These are phyloP conservation scores for Podaxis rugospora DNA, from an alignment of 768 basidiomycete species.

Conservation along the genomic window DNA sequence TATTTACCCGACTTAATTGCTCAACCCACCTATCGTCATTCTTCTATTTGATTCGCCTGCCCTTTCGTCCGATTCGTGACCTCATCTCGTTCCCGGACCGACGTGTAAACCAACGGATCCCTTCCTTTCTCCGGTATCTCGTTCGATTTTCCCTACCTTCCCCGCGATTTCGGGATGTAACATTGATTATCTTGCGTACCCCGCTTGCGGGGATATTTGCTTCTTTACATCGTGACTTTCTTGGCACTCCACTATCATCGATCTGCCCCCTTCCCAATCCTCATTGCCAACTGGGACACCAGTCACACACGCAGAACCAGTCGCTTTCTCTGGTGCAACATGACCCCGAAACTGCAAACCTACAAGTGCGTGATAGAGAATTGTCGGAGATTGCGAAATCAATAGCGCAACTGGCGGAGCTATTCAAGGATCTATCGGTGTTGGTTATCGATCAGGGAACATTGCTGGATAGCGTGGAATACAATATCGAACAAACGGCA, in stretches of 20 bases:
- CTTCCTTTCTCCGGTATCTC: slow-evolving; percentile 2
- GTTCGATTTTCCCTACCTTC: not conserved
- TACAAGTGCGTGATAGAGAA: slow-evolving; percentile 56
- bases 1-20: not conserved
- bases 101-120: not conserved
- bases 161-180: not conserved
- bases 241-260: slow-evolving; percentile 10
- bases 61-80: slow-evolving; percentile 10
- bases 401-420: slow-evolving; percentile 86
- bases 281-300: slow-evolving; percentile 2
- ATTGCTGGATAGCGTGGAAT: slow-evolving; percentile 93
- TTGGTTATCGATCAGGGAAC: slow-evolving; percentile 99
- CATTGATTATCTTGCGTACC: slow-evolving; percentile 1
- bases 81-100: not conserved
- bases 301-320: slow-evolving; percentile 31
- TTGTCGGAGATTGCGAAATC: slow-evolving; percentile 88
- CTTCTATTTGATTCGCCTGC: slow-evolving; percentile 1
- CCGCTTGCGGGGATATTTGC: slow-evolving; percentile 1
- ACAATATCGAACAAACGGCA: slow-evolving; percentile 92
- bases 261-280: slow-evolving; percentile 5
- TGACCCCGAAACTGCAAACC: slow-evolving; percentile 30
- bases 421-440: slow-evolving; percentile 92
- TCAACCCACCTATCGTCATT: not conserved
- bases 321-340: slow-evolving; percentile 38
- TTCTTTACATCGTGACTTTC: not conserved